Base-by-base conservation (phyloP, 768 basidiomycete species). In the Leccinum pellstonianum region DNA sequence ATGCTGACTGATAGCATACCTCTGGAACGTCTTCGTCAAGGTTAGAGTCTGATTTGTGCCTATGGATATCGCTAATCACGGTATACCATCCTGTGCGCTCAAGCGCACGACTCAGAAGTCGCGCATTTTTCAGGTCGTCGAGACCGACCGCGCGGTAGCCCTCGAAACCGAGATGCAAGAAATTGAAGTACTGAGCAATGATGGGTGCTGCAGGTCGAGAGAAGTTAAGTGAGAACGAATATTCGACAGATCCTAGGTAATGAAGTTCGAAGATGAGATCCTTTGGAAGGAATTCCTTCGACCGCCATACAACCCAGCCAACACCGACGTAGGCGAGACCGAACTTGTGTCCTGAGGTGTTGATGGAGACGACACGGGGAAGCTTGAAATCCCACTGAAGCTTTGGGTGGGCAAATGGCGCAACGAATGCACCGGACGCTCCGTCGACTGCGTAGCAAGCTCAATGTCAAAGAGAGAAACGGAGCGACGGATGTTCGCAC, bases 211-310 rank as follows among this genome's bases (percentile, higher is more conserved):
- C 83, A 14, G 85, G 81, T 15, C 83, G 81, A 52, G 83, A 84
- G 70, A 84, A 85, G 73, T 85, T 84, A 58, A 84, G 75, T 19
- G 83, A 84, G 73, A 86, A 88, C 1, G 88, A 88, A 71, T 94
- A 95, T 71, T 96, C 91, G 58, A 81, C 77, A 38, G 70, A 79
- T 48, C 79, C 79, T 31, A 78, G 75, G 72, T 80, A 83, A 69
- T 83, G 77, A 23, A 81, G 74, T 68, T 81, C 86, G 59, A 88
- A 88, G 64, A 88, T 85, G 62, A 88, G 81, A 62, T 88, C 87
- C 66, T 87, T 86, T 5, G 86, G 87, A 29, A 88, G 78, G 67
- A 73, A 77, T 54, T 80, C 69, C 65, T 81, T 79, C 54, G 80
- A 77, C 25, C 86, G 75, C 84, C 84, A 88, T 62, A 88, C 72